Base-by-base conservation (phyloP, 2,329 filamentous ascomycete genomes). In the Samsoniella hepiali region DNA sequence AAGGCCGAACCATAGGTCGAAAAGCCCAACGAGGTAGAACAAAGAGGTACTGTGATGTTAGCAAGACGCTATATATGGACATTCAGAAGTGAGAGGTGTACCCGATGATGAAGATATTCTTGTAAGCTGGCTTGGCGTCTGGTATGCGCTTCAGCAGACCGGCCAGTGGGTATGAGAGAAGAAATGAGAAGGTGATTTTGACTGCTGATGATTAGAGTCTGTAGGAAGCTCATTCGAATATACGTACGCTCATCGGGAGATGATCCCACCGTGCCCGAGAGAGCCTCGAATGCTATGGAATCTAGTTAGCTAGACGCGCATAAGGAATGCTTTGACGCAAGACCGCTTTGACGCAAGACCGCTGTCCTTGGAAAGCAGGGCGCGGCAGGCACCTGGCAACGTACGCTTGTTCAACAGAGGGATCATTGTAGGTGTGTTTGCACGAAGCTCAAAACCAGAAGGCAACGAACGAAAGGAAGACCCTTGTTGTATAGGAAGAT, bases 11-110 rank as follows among this genome's bases (percentile, higher is more conserved):
- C 94, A 98, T 55, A 99, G 84, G 72, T 96, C 91, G 76, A 96
- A 99, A 3, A 99, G 84, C 36, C 95, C 95, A 63, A 99, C 83
- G 8, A 99, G 84, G 75, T 97, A 98, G 80, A 99, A 98, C 31
- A 95, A 74, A 4, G 91, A 91, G 17, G 92, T 86, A 34, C 89
- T 92, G 51, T 15, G 44, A 6, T 29, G 34, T 64, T 51, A 63
- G 58, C 29, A 36, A 57, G 44, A 56, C 29, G 38, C 27, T 29
- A 32, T 10, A 10, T 32, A 45, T 32, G 36, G 31, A 31, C 2
- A 29, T 11, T 34, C 15, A 31, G 11, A 29, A 5, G 17, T 5
- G 47, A 34, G 5, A 22, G 70, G 36, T 27, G 65, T 81, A 91
- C 91, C 81, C 79, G 67, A 98, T 89, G 66, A 90, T 91, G 76